phyloP scores from a whole-genome alignment of 2,329 filamentous ascomycete genomes.

The Aspergillus udagawae region DNA sequence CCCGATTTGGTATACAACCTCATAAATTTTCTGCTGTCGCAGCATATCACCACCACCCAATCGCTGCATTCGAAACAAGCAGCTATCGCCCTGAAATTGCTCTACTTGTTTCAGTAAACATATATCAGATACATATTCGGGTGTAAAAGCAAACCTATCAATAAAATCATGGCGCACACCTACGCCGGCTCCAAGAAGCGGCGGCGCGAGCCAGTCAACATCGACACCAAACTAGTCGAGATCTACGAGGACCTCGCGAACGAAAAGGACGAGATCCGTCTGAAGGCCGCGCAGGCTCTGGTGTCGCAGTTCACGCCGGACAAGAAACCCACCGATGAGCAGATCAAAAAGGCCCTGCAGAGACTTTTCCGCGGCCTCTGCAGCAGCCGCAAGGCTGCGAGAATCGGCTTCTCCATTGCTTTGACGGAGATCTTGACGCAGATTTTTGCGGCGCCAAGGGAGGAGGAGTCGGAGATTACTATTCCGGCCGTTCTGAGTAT shows the following conservation, averaged over 20 bases:
- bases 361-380: constrained; percentile 82
- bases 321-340: constrained; percentile 36
- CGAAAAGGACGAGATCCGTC: constrained; percentile 43
- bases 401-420: constrained; percentile 84
- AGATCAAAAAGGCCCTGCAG: constrained; percentile 44
- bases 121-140: background rate
- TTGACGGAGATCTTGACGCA: constrained; percentile 75
- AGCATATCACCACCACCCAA: constrained; percentile 4
- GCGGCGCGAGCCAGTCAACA: constrained; percentile 38
- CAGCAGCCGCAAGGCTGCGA: constrained; percentile 82
- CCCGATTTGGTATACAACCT: constrained; percentile 9
- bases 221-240: constrained; percentile 45
- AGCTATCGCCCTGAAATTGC: background rate
- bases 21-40: constrained; percentile 19
- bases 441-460: constrained; percentile 50
- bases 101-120: too few relatives aligned
- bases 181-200: constrained; percentile 32
- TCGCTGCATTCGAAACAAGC: constrained; percentile 1
- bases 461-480: constrained; percentile 30
- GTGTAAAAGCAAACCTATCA: background rate
- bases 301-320: constrained; percentile 43
- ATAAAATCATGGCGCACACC: constrained; percentile 25
- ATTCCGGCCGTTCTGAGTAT: constrained; percentile 47
- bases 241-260: constrained; percentile 48
- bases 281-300: constrained; percentile 43